Percentiles rank a stretch among this genome's conserved stretches.
Evolutionary conservation across 306 rosid genomes (phyloP).

Genomic region (Vicia faba): DNA sequence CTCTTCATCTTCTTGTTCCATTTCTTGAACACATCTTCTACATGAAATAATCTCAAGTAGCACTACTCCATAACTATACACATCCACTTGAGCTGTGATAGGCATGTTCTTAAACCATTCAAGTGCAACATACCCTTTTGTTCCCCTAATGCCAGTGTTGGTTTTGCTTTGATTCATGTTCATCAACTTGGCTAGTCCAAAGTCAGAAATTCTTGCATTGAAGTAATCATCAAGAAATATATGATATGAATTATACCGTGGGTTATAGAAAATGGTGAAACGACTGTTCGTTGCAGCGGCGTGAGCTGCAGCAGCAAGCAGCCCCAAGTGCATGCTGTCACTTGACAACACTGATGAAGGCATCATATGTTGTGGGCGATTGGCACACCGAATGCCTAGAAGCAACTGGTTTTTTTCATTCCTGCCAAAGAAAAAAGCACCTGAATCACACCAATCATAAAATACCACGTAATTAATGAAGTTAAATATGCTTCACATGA

Average conservation of each 20-base stretch:
- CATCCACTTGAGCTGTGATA: too few relatives aligned
- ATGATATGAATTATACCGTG: constrained; percentile 66
- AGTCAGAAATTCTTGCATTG: too few relatives aligned
- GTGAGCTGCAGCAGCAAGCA: constrained; percentile 99
- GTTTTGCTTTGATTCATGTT: too few relatives aligned
- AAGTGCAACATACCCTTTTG: too few relatives aligned
- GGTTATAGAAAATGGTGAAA: constrained; percentile 93
- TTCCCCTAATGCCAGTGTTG: too few relatives aligned
- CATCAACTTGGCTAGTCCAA: too few relatives aligned
- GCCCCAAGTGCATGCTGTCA: constrained; percentile 99
- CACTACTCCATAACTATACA: too few relatives aligned
- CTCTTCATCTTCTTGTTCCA: too few relatives aligned
- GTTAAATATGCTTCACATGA: neutral
- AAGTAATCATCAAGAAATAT: too few relatives aligned
- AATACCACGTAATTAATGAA: constrained; percentile 12
- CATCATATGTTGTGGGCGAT: constrained; percentile 90
- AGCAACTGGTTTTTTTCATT: constrained; percentile 94
- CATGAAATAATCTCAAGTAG: too few relatives aligned
- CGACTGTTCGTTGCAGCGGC: constrained; percentile 98
- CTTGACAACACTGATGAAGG: constrained; percentile 97
- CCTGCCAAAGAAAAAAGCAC: constrained; percentile 49
- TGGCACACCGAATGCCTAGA: constrained; percentile 87
- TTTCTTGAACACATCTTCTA: too few relatives aligned
- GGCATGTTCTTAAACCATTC: too few relatives aligned
- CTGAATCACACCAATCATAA: constrained; percentile 3